These are phyloP conservation scores for Rosa multiflora DNA, from an alignment of 306 rosid species.

Conservation along the genomic window DNA sequence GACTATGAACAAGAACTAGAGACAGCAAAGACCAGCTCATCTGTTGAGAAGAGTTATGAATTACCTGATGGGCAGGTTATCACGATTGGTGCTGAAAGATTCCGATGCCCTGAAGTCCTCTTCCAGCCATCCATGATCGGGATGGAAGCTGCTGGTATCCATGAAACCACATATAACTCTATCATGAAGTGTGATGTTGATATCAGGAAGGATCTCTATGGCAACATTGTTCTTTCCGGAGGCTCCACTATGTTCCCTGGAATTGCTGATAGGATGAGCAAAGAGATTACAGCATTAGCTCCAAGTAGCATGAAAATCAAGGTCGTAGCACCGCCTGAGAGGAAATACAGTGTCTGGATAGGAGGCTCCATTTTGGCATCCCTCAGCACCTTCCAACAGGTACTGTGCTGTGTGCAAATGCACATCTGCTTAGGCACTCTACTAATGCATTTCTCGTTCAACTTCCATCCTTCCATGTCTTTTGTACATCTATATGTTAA, in stretches of 20 bases:
- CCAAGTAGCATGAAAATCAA: constrained; percentile 97
- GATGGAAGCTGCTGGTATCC: constrained; percentile 93
- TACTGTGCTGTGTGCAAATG: constrained; percentile 15
- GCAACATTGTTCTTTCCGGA: constrained; percentile 91
- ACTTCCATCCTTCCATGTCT: background rate
- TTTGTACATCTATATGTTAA: background rate
- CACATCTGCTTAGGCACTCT: background rate
- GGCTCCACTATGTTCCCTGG: constrained; percentile 98
- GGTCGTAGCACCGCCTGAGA: constrained; percentile 96
- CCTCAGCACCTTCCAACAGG: constrained; percentile 99
- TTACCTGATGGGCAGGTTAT: constrained; percentile 96
- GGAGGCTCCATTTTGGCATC: constrained; percentile 98
- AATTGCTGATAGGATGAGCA: constrained; percentile 98
- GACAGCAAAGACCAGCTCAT: constrained; percentile 78
- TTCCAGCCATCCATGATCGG: constrained; percentile 99
- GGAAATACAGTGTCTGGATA: constrained; percentile 97
- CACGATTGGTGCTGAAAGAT: constrained; percentile 87
- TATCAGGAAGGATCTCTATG: constrained; percentile 92
- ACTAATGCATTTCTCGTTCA: background rate
- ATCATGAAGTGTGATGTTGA: constrained; percentile 99
- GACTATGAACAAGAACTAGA: constrained; percentile 94
- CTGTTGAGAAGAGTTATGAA: constrained; percentile 95
- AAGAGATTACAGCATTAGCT: constrained; percentile 91
- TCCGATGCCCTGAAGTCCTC: constrained; percentile 97
- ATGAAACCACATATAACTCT: constrained; percentile 96